A percentile compares a stretch with the other conserved stretches of the same genome.
These are phyloP conservation scores for Anisodus tanguticus DNA, from an alignment of 257 asterid species.

Conservation along the genomic window DNA sequence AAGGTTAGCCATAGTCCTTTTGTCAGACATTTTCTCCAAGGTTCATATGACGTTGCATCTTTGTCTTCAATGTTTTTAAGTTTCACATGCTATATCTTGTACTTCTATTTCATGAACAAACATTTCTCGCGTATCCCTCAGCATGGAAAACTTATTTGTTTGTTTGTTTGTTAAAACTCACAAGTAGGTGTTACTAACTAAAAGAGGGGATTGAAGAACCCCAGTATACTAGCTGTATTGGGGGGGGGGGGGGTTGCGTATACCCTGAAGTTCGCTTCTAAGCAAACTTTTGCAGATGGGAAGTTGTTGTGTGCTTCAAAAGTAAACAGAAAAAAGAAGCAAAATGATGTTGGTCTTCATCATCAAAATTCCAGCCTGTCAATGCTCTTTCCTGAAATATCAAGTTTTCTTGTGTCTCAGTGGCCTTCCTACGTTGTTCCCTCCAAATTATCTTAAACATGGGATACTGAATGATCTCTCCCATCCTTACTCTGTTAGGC, in stretches of 20 bases:
- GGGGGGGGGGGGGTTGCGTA: not conserved
- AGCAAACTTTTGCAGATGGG: not conserved
- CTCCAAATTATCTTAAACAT: not conserved
- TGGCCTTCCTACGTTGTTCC: not conserved
- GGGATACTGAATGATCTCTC: not conserved
- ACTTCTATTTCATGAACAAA: not conserved
- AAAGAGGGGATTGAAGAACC: too few relatives aligned
- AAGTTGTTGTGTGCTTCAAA: not conserved
- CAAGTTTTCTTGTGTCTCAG: not conserved
- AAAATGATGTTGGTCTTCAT: not conserved
- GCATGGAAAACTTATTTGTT: not conserved
- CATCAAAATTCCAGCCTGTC: not conserved
- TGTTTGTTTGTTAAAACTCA: not conserved
- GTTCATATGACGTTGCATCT: slow-evolving; percentile 3
- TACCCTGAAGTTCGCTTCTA: not conserved
- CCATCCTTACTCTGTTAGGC: not conserved
- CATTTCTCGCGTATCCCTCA: not conserved
- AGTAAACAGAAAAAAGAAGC: not conserved
- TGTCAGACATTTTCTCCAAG: not conserved
- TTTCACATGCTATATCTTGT: not conserved
- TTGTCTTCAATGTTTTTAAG: not conserved
- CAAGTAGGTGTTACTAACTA: not conserved
- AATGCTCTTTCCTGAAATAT: not conserved
- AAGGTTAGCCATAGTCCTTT: not conserved
- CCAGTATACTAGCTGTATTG: not conserved